Evolutionary conservation across 768 basidiomycete species (phyloP).

Genomic region (Macrocybe gigantea): DNA sequence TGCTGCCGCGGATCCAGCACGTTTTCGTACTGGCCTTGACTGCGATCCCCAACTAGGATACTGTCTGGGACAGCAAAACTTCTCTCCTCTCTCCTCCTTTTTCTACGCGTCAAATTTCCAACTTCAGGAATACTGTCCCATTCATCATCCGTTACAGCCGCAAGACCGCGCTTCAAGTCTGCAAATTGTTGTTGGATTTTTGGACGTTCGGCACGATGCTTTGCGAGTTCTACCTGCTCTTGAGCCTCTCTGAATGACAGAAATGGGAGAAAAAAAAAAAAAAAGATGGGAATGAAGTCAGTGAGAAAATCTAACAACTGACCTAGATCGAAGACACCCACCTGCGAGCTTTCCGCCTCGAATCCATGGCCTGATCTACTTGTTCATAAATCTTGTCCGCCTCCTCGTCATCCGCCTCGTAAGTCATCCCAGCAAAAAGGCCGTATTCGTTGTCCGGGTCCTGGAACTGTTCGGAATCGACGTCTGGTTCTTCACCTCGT

Average conservation of each 20-base stretch:
- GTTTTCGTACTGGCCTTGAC: slow-evolving; percentile 71
- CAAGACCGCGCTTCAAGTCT: slow-evolving; percentile 87
- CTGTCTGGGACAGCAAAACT: slow-evolving; percentile 91
- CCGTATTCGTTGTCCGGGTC: slow-evolving; percentile 98
- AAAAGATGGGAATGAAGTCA: slow-evolving; percentile 10
- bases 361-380: slow-evolving; percentile 91
- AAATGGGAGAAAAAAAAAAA: slow-evolving; percentile 13
- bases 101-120: slow-evolving; percentile 90
- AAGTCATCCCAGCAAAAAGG: slow-evolving; percentile 91
- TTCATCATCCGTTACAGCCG: slow-evolving; percentile 82
- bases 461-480: slow-evolving; percentile 88
- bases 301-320: slow-evolving; percentile 18
- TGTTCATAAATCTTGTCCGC: slow-evolving; percentile 91
- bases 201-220: slow-evolving; percentile 80
- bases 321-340: slow-evolving; percentile 46
- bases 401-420: slow-evolving; percentile 97
- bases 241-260: slow-evolving; percentile 23
- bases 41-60: slow-evolving; percentile 80
- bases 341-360: slow-evolving; percentile 74
- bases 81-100: slow-evolving; percentile 80
- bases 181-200: slow-evolving; percentile 96
- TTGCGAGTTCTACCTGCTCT: slow-evolving; percentile 32
- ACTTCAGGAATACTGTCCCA: slow-evolving; percentile 97
- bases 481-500: slow-evolving; percentile 83
- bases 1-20: slow-evolving; percentile 74